Percentiles rank a stretch among this genome's conserved stretches.
Evolutionary conservation across 352 stramenopile genomes (phyloP).

Genomic region (Pythium phragmiticola): DNA sequence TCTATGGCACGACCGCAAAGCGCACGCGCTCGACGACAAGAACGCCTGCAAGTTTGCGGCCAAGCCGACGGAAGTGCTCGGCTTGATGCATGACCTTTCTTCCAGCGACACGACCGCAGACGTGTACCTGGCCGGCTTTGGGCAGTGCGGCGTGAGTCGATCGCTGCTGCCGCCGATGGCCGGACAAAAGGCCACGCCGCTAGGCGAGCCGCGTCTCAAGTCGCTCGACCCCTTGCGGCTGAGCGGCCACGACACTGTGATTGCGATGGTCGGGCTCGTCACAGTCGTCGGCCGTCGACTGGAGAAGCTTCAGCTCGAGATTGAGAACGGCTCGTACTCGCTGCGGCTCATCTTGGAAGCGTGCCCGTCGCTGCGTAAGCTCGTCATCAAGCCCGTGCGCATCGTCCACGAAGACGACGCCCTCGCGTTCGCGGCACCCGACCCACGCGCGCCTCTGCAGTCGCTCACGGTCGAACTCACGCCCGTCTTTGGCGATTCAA

Average conservation of each 20-base stretch:
- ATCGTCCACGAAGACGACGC: not conserved
- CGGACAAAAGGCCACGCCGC: not conserved
- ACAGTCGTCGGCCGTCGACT: not conserved
- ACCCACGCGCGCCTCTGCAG: not conserved
- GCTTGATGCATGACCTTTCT: not conserved
- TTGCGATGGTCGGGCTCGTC: not conserved
- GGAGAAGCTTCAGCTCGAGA: constrained; percentile 2
- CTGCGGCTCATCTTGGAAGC: no score
- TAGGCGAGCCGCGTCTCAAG: not conserved
- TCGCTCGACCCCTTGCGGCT: not conserved
- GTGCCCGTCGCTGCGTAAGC: no score
- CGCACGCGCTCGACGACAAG: not conserved
- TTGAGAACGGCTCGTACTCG: no score
- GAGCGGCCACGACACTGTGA: not conserved
- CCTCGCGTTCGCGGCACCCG: not conserved
- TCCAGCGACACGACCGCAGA: not conserved
- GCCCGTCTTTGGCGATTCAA: not conserved
- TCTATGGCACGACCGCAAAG: constrained; percentile 9
- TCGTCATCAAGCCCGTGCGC: not conserved
- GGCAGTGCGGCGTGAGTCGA: constrained; percentile 4
- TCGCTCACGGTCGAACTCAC: not conserved
- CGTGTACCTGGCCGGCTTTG: constrained; percentile 3
- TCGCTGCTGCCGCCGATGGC: not conserved
- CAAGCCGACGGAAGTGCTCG: not conserved
- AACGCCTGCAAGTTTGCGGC: not conserved